These are phyloP conservation scores for Blepharisma undulans DNA, from an alignment of 169 alveolate genomes.

Conservation along the genomic window DNA sequence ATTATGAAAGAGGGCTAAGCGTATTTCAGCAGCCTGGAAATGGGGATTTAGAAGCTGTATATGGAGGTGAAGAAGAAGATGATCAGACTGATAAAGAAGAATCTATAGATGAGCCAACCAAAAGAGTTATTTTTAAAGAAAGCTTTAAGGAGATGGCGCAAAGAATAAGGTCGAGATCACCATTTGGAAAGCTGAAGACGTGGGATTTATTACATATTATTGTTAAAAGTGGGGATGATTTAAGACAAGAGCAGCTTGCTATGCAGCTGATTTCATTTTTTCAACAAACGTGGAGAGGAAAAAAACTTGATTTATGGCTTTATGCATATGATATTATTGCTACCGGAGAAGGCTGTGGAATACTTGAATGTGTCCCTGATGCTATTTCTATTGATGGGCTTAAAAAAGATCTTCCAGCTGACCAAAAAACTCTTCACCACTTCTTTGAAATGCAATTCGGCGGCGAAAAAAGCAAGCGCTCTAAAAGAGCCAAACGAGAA, in stretches of 20 bases:
- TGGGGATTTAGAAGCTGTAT: not conserved
- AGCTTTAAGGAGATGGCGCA: not conserved
- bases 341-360: slow-evolving; percentile 83
- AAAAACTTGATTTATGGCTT: slow-evolving; percentile 23
- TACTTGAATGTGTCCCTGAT: slow-evolving; percentile 87
- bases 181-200: slow-evolving; percentile 36
- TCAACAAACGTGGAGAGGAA: slow-evolving; percentile 65
- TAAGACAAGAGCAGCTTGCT: slow-evolving; percentile 87
- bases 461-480: slow-evolving; percentile 37
- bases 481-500: slow-evolving; percentile 89
- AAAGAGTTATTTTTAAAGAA: slow-evolving; percentile 29
- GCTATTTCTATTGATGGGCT: slow-evolving; percentile 86
- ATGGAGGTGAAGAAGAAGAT: slow-evolving; percentile 22
- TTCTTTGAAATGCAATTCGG: slow-evolving; percentile 52
- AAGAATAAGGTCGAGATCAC: slow-evolving; percentile 11
- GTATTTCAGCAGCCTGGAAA: not conserved
- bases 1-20: not conserved
- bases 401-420: slow-evolving; percentile 36
- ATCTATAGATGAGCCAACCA: not conserved
- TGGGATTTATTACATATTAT: slow-evolving; percentile 36
- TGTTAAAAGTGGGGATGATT: slow-evolving; percentile 86
- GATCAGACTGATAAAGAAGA: not conserved
- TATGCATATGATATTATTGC: slow-evolving; percentile 70
- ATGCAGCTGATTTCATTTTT: slow-evolving; percentile 82
- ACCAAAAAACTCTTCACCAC: not conserved